phyloP scores from a whole-genome alignment of 2,329 filamentous ascomycete species.

The Orbilia ellipsospora region DNA sequence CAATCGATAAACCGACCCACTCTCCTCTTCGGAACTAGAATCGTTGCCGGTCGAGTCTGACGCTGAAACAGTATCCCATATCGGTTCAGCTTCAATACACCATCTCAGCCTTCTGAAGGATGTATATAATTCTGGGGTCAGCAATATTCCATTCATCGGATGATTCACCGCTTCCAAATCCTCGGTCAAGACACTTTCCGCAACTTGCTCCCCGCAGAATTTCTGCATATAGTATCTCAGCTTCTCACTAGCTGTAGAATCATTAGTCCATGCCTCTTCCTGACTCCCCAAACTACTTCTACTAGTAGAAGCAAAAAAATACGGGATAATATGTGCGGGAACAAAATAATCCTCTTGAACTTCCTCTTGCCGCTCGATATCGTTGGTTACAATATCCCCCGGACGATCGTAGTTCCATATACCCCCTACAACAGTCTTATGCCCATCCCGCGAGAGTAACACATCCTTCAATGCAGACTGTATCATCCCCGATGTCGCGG shows the following conservation, averaged over 20 bases:
- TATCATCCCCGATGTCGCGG: constrained; percentile 16
- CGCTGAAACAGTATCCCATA: constrained; percentile 18
- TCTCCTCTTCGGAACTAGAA: constrained; percentile 3
- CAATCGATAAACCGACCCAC: constrained; percentile 20
- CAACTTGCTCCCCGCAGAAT: constrained; percentile 28
- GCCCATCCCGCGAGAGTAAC: constrained; percentile 29
- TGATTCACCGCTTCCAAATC: constrained; percentile 28
- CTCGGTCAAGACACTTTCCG: constrained; percentile 33
- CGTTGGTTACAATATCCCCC: constrained; percentile 16
- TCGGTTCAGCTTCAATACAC: constrained; percentile 49
- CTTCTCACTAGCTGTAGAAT: constrained; percentile 27
- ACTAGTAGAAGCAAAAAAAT: constrained; percentile 24
- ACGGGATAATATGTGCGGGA: constrained; percentile 33
- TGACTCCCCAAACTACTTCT: constrained; percentile 3
- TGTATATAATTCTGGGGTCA: constrained; percentile 23
- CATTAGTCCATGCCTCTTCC: constrained; percentile 9
- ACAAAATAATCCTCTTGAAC: constrained; percentile 42
- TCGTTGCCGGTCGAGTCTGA: constrained; percentile 11
- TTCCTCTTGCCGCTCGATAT: constrained; percentile 40
- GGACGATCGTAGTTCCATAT: constrained; percentile 46
- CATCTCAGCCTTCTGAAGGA: constrained; percentile 36
- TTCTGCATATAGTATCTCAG: constrained; percentile 48
- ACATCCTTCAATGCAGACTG: constrained; percentile 22
- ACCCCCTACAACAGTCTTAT: constrained; percentile 39
- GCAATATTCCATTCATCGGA: constrained; percentile 27